These are phyloP conservation scores for Diospyros lotus DNA, from an alignment of 148 eudicot species.

Conservation along the genomic window DNA sequence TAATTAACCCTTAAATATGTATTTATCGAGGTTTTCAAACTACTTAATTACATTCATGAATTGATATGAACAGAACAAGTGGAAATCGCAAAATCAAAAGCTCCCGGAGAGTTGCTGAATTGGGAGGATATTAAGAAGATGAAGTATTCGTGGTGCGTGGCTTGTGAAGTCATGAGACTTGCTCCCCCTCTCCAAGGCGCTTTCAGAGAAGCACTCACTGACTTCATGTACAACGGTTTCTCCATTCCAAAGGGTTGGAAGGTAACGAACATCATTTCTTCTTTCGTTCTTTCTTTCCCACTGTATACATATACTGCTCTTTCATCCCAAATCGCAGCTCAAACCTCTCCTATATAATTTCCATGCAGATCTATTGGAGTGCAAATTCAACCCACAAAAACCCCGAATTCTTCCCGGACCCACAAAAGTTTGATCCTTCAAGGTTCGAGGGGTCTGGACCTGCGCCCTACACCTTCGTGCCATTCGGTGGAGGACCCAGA, in stretches of 20 bases:
- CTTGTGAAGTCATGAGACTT: not conserved
- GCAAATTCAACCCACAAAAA: too few species aligned
- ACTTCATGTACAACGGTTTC: not conserved
- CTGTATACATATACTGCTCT: too few species aligned
- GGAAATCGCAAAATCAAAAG: not conserved
- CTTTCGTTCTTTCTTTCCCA: too few species aligned
- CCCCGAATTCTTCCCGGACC: not conserved
- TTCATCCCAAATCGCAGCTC: too few species aligned
- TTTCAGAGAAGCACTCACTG: not conserved
- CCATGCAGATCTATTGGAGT: not conserved
- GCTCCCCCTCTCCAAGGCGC: not conserved
- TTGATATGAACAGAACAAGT: not conserved
- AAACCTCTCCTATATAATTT: too few species aligned
- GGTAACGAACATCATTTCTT: not conserved
- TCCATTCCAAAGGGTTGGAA: constrained; percentile 5
- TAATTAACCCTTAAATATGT: too few species aligned
- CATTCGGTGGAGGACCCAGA: not conserved
- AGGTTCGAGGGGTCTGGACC: not conserved
- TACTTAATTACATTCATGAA: not conserved
- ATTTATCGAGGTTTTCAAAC: not conserved
- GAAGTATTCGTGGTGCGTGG: constrained; percentile 1
- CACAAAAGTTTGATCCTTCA: not conserved
- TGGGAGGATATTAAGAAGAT: not conserved
- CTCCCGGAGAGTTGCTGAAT: not conserved
- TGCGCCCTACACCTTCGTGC: not conserved